Evolutionary conservation across 148 eudicot genomes (phyloP), one percentile per base, ranked within the genome.

Genomic region (Silene uniflora): DNA sequence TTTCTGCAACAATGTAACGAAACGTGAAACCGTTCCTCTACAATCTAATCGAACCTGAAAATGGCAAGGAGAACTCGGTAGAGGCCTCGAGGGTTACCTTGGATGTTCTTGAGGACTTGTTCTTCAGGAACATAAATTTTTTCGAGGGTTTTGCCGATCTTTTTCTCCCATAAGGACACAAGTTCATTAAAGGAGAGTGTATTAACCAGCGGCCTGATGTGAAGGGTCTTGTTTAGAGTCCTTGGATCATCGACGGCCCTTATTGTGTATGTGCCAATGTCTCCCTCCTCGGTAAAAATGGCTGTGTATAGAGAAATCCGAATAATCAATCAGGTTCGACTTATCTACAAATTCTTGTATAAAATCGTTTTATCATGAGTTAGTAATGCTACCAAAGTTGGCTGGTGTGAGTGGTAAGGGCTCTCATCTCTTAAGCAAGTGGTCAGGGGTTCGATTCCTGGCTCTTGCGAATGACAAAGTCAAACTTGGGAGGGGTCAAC

Each of bases 101-200:
- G 80, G 60, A 81, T 76, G 56, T 17, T 44, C 23, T 56, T 75
- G 24, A 74, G 62, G 39, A 74, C 47, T 75, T 78, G 72, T 13
- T 81, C 81, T 59, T 81, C 84, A 11, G 78, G 8, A 21, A 77
- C n/a, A 60, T 74, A 59, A 22, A 66, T 72, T 59, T 71, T 81
- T 29, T 77, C 76, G 4, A 81, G 60, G 35, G 66, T 74, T 27
- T 81, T 77, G 35, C 76, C 77, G 27, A 78, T 77, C 78, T 77
- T 81, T 23, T 65, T 78, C 75, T 81, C 84, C 81, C 81, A 81
- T 58, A 81, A n/a, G 7, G 75, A 19, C 6, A 74, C 75, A 7
- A 81, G 71, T 66, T 81, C 81, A 22, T 77, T 74, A 46, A 81
- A 52, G 27, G 81, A 78, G 22, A 69, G 5, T 19, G 22, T 73